Evolutionary conservation across 2,329 filamentous ascomycete genomes (phyloP), one percentile per base, ranked within the genome.

Genomic region (Colletotrichum cordylinicola): DNA sequence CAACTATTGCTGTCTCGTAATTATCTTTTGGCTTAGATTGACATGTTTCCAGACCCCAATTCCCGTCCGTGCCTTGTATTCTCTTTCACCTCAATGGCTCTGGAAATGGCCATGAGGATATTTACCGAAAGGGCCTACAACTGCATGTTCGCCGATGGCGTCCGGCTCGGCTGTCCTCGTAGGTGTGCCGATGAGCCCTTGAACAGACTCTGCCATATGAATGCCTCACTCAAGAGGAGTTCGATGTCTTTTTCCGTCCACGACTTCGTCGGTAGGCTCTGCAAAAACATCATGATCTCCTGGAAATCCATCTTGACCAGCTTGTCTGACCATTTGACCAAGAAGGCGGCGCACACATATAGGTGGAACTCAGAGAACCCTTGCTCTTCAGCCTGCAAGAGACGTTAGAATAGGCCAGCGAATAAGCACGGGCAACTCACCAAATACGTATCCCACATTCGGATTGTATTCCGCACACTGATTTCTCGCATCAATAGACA

Each of bases 401-500:
- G 43, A 52, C 12, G 43, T 52, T 52, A 52, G 43, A 8, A 1
- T 8, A 21, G 43, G 21, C n/a, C 43, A 13, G n/a, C n/a, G 21
- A 21, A 21, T 1, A 52, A 52, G 12, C 43, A 4, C 27, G 33
- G 55, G 15, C 33, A 67, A 86, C 92, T 83, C 88, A 98, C 96
- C 87, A 99, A 91, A 86, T 99, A 99, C 31, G 97, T 99, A 85
- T 99, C 97, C 97, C 97, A 99, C 97, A 99, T 99, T 80, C 97
- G 91, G 78, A 99, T 98, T 1, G 96, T 98, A 83, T 98, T 98
- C 84, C 93, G 95, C 73, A 99, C 96, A 82, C 94, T 98, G 78
- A 99, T 94, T 86, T 99, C 97, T 78, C 97, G 92, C 97, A 99
- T 99, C 78, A 99, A 89, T 68, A 99, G 91, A 84, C 97, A 99